These are phyloP conservation scores for Sporothrix humicola DNA, from an alignment of 2,329 filamentous ascomycete species.

Conservation along the genomic window DNA sequence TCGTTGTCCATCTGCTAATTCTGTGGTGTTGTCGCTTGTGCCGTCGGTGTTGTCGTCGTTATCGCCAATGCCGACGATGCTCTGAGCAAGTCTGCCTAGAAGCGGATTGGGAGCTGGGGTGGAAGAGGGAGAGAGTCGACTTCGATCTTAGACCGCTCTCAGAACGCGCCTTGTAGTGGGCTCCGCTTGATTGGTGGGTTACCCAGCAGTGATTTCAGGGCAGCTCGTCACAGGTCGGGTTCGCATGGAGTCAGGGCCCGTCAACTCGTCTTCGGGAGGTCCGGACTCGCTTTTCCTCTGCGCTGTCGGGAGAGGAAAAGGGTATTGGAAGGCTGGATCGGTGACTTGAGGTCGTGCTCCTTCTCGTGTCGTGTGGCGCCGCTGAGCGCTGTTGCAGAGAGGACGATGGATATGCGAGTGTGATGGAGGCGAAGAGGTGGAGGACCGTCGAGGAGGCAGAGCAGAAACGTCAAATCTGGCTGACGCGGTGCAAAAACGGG, in stretches of 20 bases:
- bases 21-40: background rate
- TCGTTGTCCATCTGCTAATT: constrained; percentile 36
- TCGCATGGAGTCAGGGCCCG: background rate
- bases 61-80: constrained; percentile 2
- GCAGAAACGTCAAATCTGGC: background rate
- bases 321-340: background rate
- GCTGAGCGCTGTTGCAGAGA: background rate
- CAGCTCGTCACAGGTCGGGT: constrained; percentile 7
- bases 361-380: constrained; percentile 8
- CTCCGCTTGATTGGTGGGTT: no score
- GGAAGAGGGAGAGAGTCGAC: background rate
- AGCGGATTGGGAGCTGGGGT: background rate
- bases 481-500: constrained; percentile 23
- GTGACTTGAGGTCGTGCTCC: background rate
- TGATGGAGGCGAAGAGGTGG: background rate
- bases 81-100: background rate
- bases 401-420: no score
- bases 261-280: background rate
- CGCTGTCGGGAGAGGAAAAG: background rate
- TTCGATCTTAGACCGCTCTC: constrained; percentile 17
- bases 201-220: constrained; percentile 8
- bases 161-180: background rate
- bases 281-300: background rate
- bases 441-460: background rate
- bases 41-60: background rate